phyloP scores from a whole-genome alignment of 768 basidiomycete genomes.

The Cubamyces sp. region DNA sequence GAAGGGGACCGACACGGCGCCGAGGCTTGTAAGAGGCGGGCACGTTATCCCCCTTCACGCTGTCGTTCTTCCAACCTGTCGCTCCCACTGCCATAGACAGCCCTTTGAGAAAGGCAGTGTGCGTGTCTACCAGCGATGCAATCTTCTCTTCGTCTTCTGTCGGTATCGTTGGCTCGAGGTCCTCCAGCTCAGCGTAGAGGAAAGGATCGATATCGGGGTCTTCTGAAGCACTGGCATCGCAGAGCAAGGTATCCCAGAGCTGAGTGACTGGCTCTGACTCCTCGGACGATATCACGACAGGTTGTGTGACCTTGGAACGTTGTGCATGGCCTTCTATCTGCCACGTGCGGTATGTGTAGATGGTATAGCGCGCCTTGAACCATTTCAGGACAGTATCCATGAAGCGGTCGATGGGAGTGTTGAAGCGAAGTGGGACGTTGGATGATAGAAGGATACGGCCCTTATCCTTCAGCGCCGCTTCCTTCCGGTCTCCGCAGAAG shows the following conservation, averaged over 20 bases:
- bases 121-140: not conserved
- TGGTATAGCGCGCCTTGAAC: constrained; percentile 9
- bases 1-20: not conserved
- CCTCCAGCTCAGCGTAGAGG: too few species aligned
- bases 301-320: not conserved
- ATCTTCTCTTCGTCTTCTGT: not conserved
- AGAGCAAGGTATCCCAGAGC: too few species aligned
- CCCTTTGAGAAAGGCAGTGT: not conserved
- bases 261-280: too few species aligned
- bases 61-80: not conserved
- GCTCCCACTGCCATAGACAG: not conserved
- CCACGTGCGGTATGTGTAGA: not conserved
- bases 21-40: not conserved
- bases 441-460: not conserved
- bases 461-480: not conserved
- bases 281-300: not conserved
- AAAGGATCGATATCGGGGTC: too few species aligned
- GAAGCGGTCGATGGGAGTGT: not conserved
- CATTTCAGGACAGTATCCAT: not conserved
- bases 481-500: constrained; percentile 7
- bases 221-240: too few species aligned
- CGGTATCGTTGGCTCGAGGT: too few species aligned
- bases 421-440: not conserved
- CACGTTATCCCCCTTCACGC: not conserved
- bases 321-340: not conserved